Evolutionary conservation across 805 yeast species (phyloP).

Genomic region (Cyberlindnera sargentensis): DNA sequence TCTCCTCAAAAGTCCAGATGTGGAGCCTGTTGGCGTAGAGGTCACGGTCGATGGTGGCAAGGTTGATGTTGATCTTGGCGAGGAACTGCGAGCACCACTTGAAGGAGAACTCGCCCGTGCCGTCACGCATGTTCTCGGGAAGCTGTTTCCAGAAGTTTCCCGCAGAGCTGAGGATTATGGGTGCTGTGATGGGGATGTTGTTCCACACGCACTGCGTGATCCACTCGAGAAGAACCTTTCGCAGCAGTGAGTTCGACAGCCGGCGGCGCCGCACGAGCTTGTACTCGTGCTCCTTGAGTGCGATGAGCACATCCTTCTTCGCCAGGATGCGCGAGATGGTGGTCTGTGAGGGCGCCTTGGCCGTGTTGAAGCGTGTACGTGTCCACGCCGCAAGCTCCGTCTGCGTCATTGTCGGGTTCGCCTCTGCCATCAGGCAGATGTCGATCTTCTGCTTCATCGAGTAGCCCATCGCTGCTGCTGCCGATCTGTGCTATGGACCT

Average conservation of each 20-base stretch:
- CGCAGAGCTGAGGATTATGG: conserved; percentile 57
- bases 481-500: too few relatives aligned
- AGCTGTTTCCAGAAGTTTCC: conserved; percentile 55
- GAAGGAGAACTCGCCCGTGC: conserved; percentile 57
- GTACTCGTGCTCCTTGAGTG: conserved; percentile 45
- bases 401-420: conserved; percentile 65
- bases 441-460: conserved; percentile 58
- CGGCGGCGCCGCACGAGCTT: conserved; percentile 40
- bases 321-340: conserved; percentile 57
- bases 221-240: conserved; percentile 64
- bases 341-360: conserved; percentile 57
- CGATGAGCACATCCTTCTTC: conserved; percentile 45
- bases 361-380: conserved; percentile 41
- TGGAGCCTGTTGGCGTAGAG: conserved; percentile 36
- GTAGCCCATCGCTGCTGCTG: conserved; percentile 38
- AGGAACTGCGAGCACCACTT: conserved; percentile 47
- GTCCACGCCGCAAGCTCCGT: conserved; percentile 62
- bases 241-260: conserved; percentile 44
- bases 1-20: conserved; percentile 57
- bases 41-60: conserved; percentile 40
- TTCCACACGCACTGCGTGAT: conserved; percentile 63
- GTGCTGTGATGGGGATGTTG: conserved; percentile 55
- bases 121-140: conserved; percentile 48
- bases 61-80: conserved; percentile 43
- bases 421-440: conserved; percentile 58